A percentile compares a stretch with the other conserved stretches of the same genome.
These are phyloP conservation scores for Mortierella sp. DNA, from an alignment of 371 early-diverging fungal species.

Conservation along the genomic window DNA sequence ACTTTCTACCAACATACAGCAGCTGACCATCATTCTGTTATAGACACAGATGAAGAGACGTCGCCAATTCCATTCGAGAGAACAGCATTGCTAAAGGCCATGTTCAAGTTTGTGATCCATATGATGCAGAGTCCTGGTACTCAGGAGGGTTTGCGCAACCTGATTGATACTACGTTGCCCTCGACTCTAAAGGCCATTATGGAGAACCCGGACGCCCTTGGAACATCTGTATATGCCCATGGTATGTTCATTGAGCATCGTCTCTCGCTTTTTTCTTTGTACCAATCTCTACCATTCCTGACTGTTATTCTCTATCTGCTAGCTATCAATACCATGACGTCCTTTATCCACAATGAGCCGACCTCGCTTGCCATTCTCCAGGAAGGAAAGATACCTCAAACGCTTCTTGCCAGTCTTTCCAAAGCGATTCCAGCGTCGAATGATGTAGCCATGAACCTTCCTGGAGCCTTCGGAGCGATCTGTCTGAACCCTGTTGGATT, in stretches of 20 bases:
- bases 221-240: slow-evolving; percentile 75
- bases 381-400: slow-evolving; percentile 87
- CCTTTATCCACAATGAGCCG: slow-evolving; percentile 97
- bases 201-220: slow-evolving; percentile 77
- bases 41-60: slow-evolving; percentile 9
- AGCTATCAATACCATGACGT: slow-evolving; percentile 92
- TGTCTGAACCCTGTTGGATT: slow-evolving; percentile 92
- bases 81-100: slow-evolving; percentile 78
- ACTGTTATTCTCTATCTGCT: slow-evolving; percentile 32
- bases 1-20: too few species aligned
- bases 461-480: slow-evolving; percentile 95
- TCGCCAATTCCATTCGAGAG: slow-evolving; percentile 63
- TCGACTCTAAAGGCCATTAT: slow-evolving; percentile 77
- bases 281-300: too few species aligned
- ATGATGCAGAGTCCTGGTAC: slow-evolving; percentile 93
- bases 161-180: slow-evolving; percentile 92
- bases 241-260: slow-evolving; percentile 63
- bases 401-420: slow-evolving; percentile 76
- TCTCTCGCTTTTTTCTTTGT: slow-evolving; percentile 9
- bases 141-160: slow-evolving; percentile 89
- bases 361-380: slow-evolving; percentile 92
- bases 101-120: slow-evolving; percentile 90
- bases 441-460: slow-evolving; percentile 83
- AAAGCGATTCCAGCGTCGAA: slow-evolving; percentile 76
- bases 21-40: too few species aligned